A percentile compares a stretch with the other conserved stretches of the same genome.
phyloP scores from a whole-genome alignment of 2,329 filamentous ascomycete genomes.

The Fusarium circinatum region DNA sequence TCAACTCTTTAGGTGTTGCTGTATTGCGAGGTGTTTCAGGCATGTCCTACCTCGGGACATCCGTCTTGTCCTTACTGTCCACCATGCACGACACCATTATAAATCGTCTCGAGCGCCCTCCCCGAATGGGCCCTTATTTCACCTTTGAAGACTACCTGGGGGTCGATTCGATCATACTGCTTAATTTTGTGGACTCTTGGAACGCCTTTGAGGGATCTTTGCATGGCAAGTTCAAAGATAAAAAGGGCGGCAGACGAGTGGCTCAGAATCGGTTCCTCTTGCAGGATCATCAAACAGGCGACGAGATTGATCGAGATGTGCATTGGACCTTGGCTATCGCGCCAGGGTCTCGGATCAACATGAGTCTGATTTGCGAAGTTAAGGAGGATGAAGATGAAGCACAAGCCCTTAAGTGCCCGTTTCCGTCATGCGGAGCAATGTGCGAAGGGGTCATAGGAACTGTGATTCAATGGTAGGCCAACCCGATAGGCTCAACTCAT shows the following conservation, averaged over 20 bases:
- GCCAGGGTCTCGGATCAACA: not conserved
- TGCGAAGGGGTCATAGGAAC: not conserved
- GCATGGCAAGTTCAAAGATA: not conserved
- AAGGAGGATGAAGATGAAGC: not conserved
- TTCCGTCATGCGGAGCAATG: not conserved
- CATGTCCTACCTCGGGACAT: not conserved
- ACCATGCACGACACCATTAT: accelerated
- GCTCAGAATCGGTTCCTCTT: not conserved
- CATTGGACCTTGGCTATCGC: not conserved
- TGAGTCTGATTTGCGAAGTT: not conserved
- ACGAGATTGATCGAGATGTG: not conserved
- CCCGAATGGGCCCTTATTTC: accelerated
- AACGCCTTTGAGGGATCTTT: not conserved
- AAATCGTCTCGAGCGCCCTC: accelerated
- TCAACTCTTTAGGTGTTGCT: not conserved
- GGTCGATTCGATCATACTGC: not conserved
- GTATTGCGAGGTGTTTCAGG: accelerated
- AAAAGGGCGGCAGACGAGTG: not conserved
- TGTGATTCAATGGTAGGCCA: not conserved
- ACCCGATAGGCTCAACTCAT: accelerated
- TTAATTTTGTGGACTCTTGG: not conserved
- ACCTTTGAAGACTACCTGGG: not conserved
- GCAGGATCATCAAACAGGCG: not conserved
- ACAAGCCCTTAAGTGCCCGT: not conserved
- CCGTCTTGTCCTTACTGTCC: accelerated